Evolutionary conservation across 116 monocot species (phyloP).

Genomic region (Cymodocea nodosa): DNA sequence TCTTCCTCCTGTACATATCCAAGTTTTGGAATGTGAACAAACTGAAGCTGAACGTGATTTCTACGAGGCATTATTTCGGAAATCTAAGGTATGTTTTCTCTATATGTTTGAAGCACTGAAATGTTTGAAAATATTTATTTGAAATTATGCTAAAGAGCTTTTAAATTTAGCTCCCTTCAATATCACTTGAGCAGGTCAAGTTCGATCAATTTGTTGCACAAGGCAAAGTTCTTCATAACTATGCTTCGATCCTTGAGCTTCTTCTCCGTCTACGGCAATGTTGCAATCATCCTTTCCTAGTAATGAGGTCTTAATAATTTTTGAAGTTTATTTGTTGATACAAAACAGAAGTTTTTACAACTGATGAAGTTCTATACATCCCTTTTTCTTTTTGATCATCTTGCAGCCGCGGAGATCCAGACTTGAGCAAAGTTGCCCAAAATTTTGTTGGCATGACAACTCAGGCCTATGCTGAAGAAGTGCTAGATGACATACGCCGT

Average conservation of each 20-base stretch:
- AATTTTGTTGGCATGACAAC: slow-evolving; percentile 33
- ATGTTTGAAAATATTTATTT: not conserved
- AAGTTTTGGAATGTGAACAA: slow-evolving; percentile 58
- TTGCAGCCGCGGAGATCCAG: slow-evolving; percentile 40
- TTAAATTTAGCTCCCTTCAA: not conserved
- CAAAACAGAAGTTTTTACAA: not conserved
- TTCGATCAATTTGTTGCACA: slow-evolving; percentile 80
- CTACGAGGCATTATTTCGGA: slow-evolving; percentile 70
- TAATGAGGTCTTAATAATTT: slow-evolving; percentile 40
- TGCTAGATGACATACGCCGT: slow-evolving; percentile 50
- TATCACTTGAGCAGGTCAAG: slow-evolving; percentile 33
- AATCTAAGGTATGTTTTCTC: slow-evolving; percentile 40
- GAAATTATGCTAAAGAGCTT: too few relatives aligned
- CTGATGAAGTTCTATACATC: not conserved
- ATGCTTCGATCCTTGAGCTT: slow-evolving; percentile 84
- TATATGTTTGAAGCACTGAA: not conserved
- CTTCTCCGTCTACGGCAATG: slow-evolving; percentile 78
- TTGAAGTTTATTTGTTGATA: not conserved
- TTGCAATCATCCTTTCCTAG: slow-evolving; percentile 83
- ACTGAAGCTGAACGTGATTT: slow-evolving; percentile 74
- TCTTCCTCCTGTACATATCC: slow-evolving; percentile 53
- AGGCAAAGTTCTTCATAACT: slow-evolving; percentile 86
- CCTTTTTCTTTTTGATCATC: not conserved
- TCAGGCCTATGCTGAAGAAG: slow-evolving; percentile 55
- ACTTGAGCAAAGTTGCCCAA: slow-evolving; percentile 42